Evolutionary conservation across 345 rosid genomes (phyloP).

Genomic region (Dipteronia dyeriana): DNA sequence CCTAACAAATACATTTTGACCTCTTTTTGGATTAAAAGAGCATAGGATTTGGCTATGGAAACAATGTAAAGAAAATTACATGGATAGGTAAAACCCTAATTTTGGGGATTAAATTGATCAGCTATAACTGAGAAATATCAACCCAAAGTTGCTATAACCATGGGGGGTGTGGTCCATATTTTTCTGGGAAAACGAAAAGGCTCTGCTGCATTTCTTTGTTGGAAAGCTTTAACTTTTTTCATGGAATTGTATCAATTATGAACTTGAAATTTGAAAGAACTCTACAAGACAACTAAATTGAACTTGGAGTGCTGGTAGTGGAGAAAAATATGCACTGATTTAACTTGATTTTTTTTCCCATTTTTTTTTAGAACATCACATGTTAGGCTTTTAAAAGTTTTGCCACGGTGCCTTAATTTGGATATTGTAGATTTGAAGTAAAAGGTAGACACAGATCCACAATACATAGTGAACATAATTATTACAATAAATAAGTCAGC

Average conservation of each 20-base stretch:
- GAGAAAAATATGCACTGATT: background rate
- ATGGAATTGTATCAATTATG: background rate
- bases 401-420: conserved; percentile 10
- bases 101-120: background rate
- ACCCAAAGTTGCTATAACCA: background rate
- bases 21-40: background rate
- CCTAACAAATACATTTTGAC: background rate
- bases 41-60: background rate
- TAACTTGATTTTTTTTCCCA: background rate
- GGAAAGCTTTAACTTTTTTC: background rate
- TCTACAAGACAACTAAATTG: background rate
- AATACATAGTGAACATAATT: background rate
- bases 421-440: background rate
- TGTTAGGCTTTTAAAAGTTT: background rate
- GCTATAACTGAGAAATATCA: background rate
- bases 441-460: background rate
- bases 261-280: background rate
- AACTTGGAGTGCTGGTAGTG: background rate
- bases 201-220: background rate
- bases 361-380: background rate
- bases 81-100: background rate
- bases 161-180: background rate
- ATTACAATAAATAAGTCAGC: background rate
- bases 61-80: background rate
- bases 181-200: background rate